phyloP scores from a whole-genome alignment of 2,329 filamentous ascomycete genomes.

The Epichloe sylvatica region DNA sequence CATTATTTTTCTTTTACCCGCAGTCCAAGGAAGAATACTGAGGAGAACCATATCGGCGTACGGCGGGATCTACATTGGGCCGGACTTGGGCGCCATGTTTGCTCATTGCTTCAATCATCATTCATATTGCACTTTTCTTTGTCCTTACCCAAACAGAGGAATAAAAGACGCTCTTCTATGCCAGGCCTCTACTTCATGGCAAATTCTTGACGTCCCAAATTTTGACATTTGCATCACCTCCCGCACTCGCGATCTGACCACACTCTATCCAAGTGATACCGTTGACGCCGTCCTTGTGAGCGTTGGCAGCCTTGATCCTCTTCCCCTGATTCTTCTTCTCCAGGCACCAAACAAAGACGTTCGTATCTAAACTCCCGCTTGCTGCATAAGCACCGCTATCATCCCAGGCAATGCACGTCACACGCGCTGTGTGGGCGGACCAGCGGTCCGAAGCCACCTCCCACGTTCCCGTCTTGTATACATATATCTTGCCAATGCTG shows the following conservation, averaged over 20 bases:
- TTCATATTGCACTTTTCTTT: background rate
- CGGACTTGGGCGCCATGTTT: background rate
- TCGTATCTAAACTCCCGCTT: slow-evolving; percentile 79
- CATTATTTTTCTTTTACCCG: slow-evolving; percentile 1
- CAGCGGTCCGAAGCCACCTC: slow-evolving; percentile 63
- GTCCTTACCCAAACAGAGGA: background rate
- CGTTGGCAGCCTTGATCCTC: slow-evolving; percentile 70
- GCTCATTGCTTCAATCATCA: background rate
- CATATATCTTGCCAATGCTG: slow-evolving; percentile 72
- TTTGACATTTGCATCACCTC: slow-evolving; percentile 83
- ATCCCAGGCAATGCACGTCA: slow-evolving; percentile 59
- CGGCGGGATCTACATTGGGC: background rate
- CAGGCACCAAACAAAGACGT: slow-evolving; percentile 85
- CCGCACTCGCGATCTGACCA: slow-evolving; percentile 60
- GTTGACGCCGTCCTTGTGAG: slow-evolving; percentile 91
- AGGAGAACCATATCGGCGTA: background rate
- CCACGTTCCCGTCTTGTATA: slow-evolving; percentile 50
- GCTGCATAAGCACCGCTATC: slow-evolving; percentile 61
- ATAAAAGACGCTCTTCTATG: background rate
- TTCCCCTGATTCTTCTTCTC: slow-evolving; percentile 64
- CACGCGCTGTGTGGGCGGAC: slow-evolving; percentile 46
- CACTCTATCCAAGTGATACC: slow-evolving; percentile 69
- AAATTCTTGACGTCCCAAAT: slow-evolving; percentile 48
- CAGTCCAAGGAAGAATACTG: background rate
- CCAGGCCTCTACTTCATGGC: slow-evolving; percentile 12